Base-by-base conservation (phyloP, 768 basidiomycete species). In the Russula earlei region DNA sequence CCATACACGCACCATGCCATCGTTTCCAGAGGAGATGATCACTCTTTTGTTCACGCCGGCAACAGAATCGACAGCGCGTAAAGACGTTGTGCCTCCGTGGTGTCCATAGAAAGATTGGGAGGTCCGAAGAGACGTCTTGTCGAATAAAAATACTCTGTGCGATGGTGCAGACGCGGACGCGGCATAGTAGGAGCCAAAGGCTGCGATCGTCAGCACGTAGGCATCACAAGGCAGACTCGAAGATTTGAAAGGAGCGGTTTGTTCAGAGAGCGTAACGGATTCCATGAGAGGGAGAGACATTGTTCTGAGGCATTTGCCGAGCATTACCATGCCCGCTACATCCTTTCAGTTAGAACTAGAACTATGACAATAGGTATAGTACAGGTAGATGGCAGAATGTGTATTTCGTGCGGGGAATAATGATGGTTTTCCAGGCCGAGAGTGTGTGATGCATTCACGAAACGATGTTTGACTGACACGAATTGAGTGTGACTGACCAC, bases 1-100 rank as follows among this genome's bases (percentile, higher is more conserved):
- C 89, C 89, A 91, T 29, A 81, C 74, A 56, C 78, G 80, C 52
- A 91, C 78, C 50, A 75, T 73, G 1, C 87, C 87, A 60, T 90
- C 87, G 61, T 76, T 80, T 1, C 89, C 85, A 11, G 80, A 81
- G 1, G 85, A 83, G 17, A 87, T 64, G 6, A 90, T 71, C 36
- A 70, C 72, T 27, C 72, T 72, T 11, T 73, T 71, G 36, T 70
- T 62, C 1, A 71, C 64, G 1, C 74, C 75, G 1, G 73, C 74
- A 2, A 83, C 64, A 15, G 68, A 66, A 19, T 70, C 62, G 0
- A 77, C 70, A 0, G 77, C 68, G 50, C 75, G 72, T 45, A 88
- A 69, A 34, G 76, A 73, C 0, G 86, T 83, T 2, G 78, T 84
- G 10, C 79, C 79, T 0, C 65, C 64, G 49, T 73, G 72, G 58